These are phyloP conservation scores for Aureobasidium sp. DNA, from an alignment of 2,329 filamentous ascomycete genomes.

Conservation along the genomic window DNA sequence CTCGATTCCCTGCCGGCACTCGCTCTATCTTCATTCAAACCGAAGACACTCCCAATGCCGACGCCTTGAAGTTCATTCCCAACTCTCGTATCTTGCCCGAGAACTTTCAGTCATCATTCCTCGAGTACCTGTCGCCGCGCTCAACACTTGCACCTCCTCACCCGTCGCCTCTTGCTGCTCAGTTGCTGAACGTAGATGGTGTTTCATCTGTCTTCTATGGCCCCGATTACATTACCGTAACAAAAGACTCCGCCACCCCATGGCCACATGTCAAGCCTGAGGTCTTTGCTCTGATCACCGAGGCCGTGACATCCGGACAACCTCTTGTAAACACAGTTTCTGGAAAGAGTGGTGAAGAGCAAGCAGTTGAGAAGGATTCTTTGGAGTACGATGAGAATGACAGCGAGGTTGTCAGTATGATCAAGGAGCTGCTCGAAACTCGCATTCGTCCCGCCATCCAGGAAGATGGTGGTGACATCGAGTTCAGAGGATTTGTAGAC, in stretches of 20 bases:
- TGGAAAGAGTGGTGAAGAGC: slow-evolving; percentile 46
- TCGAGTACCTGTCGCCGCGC: slow-evolving; percentile 87
- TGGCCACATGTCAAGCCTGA: slow-evolving; percentile 96
- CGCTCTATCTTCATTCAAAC: slow-evolving; percentile 97
- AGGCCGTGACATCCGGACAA: slow-evolving; percentile 78
- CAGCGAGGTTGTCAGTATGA: slow-evolving; percentile 93
- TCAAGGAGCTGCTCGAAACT: slow-evolving; percentile 94
- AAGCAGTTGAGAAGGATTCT: slow-evolving; percentile 53
- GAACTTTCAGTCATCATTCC: slow-evolving; percentile 63
- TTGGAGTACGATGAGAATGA: slow-evolving; percentile 84
- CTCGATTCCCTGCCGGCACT: background rate
- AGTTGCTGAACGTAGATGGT: slow-evolving; percentile 88
- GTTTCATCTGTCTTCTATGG: slow-evolving; percentile 95
- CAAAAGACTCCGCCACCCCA: slow-evolving; percentile 76
- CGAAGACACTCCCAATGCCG: slow-evolving; percentile 86
- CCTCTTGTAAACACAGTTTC: slow-evolving; percentile 68
- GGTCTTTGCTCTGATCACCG: slow-evolving; percentile 90
- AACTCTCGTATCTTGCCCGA: slow-evolving; percentile 80
- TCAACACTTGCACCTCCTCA: slow-evolving; percentile 82
- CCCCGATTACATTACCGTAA: slow-evolving; percentile 92
- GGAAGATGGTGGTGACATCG: slow-evolving; percentile 95
- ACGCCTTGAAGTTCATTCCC: slow-evolving; percentile 84
- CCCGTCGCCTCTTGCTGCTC: slow-evolving; percentile 82
- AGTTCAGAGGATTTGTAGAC: slow-evolving; percentile 75
- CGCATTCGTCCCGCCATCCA: slow-evolving; percentile 92